Percentiles rank a stretch among this genome's conserved stretches.
phyloP scores from a whole-genome alignment of 2,329 filamentous ascomycete species.

The Paecilomyces fulvus region DNA sequence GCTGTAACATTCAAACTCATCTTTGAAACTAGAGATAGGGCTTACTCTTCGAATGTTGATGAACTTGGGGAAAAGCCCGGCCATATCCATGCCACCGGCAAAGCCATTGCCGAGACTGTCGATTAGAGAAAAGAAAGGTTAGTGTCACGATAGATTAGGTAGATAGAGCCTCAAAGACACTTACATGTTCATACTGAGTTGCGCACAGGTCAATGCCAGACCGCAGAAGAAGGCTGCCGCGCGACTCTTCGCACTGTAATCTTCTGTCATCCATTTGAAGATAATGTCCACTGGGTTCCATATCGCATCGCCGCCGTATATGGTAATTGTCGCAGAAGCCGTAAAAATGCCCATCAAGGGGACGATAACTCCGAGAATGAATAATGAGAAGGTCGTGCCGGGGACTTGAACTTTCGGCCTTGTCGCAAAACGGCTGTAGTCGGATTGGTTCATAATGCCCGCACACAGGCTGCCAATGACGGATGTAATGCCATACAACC shows the following conservation, averaged over 20 bases:
- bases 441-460: constrained; percentile 23
- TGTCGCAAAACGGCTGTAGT: constrained; percentile 21
- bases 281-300: constrained; percentile 12
- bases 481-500: constrained; percentile 20
- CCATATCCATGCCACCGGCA: constrained; percentile 45
- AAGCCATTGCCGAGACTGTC: not conserved
- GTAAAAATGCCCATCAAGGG: constrained; percentile 22
- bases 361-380: constrained; percentile 13
- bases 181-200: constrained; percentile 17
- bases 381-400: constrained; percentile 16
- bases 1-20: not conserved
- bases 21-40: not conserved
- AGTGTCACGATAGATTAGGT: not conserved
- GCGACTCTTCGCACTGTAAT: constrained; percentile 13
- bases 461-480: constrained; percentile 23
- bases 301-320: constrained; percentile 16
- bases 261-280: constrained; percentile 3
- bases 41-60: constrained; percentile 50
- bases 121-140: not conserved
- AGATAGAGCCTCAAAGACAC: not conserved
- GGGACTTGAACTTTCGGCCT: constrained; percentile 14
- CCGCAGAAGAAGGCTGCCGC: constrained; percentile 17
- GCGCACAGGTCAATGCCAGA: constrained; percentile 15
- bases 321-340: constrained; percentile 17
- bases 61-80: constrained; percentile 44